phyloP scores from a whole-genome alignment of 768 basidiomycete species.

The Hemileccinum rubropunctum region DNA sequence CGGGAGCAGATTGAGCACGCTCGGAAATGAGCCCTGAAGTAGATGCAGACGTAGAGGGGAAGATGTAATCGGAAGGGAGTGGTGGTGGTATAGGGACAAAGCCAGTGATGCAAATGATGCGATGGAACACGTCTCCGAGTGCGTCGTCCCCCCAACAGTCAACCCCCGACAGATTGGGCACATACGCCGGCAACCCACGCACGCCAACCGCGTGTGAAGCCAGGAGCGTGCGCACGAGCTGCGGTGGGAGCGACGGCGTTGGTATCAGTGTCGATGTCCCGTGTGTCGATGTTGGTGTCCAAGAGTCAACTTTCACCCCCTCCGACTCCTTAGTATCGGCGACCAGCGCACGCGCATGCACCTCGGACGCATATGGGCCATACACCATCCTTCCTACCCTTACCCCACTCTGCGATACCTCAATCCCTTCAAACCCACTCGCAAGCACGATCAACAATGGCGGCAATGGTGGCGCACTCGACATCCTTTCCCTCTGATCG shows the following conservation, averaged over 20 bases:
- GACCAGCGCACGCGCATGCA: background rate
- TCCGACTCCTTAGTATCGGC: background rate
- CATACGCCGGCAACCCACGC: slow-evolving; percentile 12
- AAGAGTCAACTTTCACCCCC: background rate
- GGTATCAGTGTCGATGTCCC: background rate
- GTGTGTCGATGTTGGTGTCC: background rate
- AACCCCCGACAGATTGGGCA: slow-evolving; percentile 13
- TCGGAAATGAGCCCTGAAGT: background rate
- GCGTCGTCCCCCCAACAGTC: slow-evolving; percentile 27
- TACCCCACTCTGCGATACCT: slow-evolving; percentile 25
- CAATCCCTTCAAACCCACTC: slow-evolving; percentile 5
- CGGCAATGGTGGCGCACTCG: slow-evolving; percentile 33
- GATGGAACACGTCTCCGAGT: slow-evolving; percentile 38
- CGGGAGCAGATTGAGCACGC: background rate
- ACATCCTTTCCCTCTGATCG: slow-evolving; percentile 21
- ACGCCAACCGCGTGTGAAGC: slow-evolving; percentile 21
- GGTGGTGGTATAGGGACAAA: slow-evolving; percentile 33
- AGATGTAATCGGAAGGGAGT: background rate
- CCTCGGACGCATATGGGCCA: slow-evolving; percentile 15
- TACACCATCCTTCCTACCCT: slow-evolving; percentile 16
- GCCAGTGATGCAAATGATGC: slow-evolving; percentile 44
- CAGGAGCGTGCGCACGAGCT: slow-evolving; percentile 27
- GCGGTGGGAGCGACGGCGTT: slow-evolving; percentile 34
- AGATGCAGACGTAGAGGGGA: background rate
- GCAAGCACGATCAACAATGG: slow-evolving; percentile 27